These are phyloP conservation scores for Penicillium occitanis DNA, from an alignment of 2,329 filamentous ascomycete species.

Conservation along the genomic window DNA sequence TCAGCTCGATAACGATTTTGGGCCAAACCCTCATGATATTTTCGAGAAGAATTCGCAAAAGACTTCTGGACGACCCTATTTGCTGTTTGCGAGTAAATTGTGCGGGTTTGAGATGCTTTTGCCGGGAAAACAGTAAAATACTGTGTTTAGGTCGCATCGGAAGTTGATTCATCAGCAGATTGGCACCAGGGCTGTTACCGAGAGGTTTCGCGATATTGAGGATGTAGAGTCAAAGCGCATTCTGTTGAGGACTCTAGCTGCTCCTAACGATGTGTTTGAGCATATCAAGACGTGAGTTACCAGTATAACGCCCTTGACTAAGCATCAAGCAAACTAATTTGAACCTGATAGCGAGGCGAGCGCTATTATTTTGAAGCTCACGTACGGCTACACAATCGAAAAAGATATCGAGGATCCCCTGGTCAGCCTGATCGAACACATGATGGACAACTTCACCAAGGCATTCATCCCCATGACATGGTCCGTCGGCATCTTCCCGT, in stretches of 20 bases:
- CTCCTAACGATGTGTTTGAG: conserved; percentile 38
- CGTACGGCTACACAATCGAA: conserved; percentile 49
- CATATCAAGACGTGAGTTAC: conserved; percentile 44
- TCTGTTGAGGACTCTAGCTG: conserved; percentile 43
- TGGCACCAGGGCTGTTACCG: conserved; percentile 43
- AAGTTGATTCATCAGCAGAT: conserved; percentile 48
- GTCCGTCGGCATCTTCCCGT: conserved; percentile 49
- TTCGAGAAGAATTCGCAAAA: conserved; percentile 33
- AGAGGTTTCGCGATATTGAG: conserved; percentile 44
- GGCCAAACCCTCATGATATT: conserved; percentile 38
- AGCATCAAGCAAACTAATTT: background rate
- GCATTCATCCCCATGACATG: conserved; percentile 45
- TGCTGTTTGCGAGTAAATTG: conserved; percentile 39
- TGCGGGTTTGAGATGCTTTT: conserved; percentile 44
- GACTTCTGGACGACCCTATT: conserved; percentile 32
- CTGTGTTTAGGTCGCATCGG: conserved; percentile 43
- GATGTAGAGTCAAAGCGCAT: conserved; percentile 48
- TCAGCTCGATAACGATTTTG: conserved; percentile 40
- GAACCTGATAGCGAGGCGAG: conserved; percentile 26
- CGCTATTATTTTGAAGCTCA: conserved; percentile 44
- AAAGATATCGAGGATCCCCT: conserved; percentile 43
- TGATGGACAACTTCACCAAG: conserved; percentile 43
- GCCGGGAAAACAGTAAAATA: conserved; percentile 36
- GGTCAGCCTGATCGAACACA: conserved; percentile 42
- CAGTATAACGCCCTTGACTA: background rate